These are phyloP conservation scores for Pouteria campechiana DNA, from an alignment of 179 eudicot genomes.

Conservation along the genomic window DNA sequence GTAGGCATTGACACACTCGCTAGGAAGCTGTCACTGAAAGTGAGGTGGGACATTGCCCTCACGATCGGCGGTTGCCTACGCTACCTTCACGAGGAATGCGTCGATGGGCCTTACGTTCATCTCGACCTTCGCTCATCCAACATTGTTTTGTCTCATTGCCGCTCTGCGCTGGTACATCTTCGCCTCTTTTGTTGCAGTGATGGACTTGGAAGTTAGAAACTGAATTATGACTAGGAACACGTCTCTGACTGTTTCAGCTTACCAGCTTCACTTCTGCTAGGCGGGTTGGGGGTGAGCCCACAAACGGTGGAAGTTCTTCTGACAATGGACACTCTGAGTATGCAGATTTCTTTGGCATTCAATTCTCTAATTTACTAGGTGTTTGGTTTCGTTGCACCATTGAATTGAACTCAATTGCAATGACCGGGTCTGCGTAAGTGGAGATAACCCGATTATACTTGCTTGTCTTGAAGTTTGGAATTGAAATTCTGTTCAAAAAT, in stretches of 20 bases:
- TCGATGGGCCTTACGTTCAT: conserved; percentile 10
- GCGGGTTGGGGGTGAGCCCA: conserved; percentile 3
- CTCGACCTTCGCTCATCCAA: neutral
- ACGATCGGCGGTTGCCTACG: conserved; percentile 9
- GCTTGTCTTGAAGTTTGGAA: too few relatives aligned
- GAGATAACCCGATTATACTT: too few relatives aligned
- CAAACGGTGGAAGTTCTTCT: too few relatives aligned
- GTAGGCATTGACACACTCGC: conserved; percentile 11
- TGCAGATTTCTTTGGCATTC: too few relatives aligned
- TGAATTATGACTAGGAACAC: too few relatives aligned
- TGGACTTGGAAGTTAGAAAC: neutral
- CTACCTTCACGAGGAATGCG: conserved; percentile 18
- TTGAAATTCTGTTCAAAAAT: too few relatives aligned
- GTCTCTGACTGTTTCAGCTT: conserved; percentile 9
- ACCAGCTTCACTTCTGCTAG: conserved; percentile 1
- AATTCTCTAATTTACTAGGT: too few relatives aligned
- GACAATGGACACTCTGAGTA: too few relatives aligned
- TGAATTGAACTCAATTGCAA: too few relatives aligned
- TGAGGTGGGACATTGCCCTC: conserved; percentile 8
- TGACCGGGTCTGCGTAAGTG: too few relatives aligned
- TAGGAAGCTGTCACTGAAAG: conserved; percentile 6
- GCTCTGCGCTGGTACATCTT: conserved; percentile 5
- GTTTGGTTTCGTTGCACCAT: too few relatives aligned
- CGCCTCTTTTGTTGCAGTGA: neutral
- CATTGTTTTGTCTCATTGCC: neutral